phyloP scores from a whole-genome alignment of 164 flowering plant genomes.

The Houttuynia cordata region DNA sequence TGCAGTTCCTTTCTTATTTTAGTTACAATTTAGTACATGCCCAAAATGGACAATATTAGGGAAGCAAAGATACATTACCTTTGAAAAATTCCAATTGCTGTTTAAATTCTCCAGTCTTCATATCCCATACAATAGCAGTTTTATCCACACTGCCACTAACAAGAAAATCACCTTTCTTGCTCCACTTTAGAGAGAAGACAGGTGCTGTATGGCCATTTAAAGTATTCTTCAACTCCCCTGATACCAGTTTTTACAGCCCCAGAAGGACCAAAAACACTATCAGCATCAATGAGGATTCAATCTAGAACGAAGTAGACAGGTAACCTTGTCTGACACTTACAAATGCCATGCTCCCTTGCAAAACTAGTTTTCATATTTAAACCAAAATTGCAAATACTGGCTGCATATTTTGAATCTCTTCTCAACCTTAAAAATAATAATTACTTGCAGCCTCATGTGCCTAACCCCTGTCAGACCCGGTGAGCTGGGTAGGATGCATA shows the following conservation, averaged over 20 bases:
- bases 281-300: not conserved
- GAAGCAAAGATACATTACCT: conserved; percentile 28
- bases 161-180: conserved; percentile 93
- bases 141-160: conserved; percentile 95
- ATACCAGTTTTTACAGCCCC: not conserved
- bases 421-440: too few relatives aligned
- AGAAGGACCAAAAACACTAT: not conserved
- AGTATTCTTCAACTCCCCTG: conserved; percentile 75
- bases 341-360: too few relatives aligned
- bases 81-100: conserved; percentile 89
- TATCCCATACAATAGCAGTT: conserved; percentile 98
- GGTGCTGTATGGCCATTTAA: conserved; percentile 88
- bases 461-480: too few relatives aligned
- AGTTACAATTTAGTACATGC: too few relatives aligned
- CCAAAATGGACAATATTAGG: too few relatives aligned
- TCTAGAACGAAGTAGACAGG: too few relatives aligned
- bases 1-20: not conserved
- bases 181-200: conserved; percentile 91
- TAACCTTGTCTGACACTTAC: too few relatives aligned
- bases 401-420: too few relatives aligned
- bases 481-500: too few relatives aligned
- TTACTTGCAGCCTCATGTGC: too few relatives aligned
- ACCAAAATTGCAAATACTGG: too few relatives aligned
- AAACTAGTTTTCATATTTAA: too few relatives aligned
- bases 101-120: conserved; percentile 74